Conservation (phyloP, 306 rosid species). For the Trifolium dubium region DNA sequence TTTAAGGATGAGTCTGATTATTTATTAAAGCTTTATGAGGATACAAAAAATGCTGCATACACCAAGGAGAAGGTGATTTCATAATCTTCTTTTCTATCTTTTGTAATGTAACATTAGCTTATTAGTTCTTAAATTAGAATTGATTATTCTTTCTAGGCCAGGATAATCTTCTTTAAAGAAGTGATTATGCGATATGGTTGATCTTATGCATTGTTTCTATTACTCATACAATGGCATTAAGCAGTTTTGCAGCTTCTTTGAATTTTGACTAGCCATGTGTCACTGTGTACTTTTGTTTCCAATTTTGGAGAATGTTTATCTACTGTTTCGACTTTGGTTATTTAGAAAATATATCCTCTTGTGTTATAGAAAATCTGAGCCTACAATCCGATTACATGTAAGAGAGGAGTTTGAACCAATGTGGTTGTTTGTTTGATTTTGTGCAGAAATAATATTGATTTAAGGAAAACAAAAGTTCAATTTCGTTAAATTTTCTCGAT, state of each 20-base stretch:
- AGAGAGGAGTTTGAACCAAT: no score
- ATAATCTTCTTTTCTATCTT: not conserved
- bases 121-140: not conserved
- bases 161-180: not conserved
- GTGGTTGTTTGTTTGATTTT: no score
- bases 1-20: constrained; percentile 28
- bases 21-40: constrained; percentile 41
- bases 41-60: not conserved
- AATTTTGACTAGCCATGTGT: not conserved
- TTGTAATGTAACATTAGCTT: constrained; percentile 1
- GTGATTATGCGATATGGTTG: no score
- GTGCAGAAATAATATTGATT: no score
- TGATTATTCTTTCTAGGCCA: not conserved
- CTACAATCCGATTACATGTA: no score
- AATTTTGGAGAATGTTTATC: not conserved
- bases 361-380: no score
- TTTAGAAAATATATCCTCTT: no score
- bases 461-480: no score
- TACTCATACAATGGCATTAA: no score
- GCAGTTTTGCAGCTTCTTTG: not conserved
- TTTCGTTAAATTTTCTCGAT: no score
- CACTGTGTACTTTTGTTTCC: not conserved
- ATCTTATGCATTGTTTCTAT: no score
- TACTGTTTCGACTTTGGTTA: not conserved
- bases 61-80: not conserved